Evolutionary conservation across 129 eudicot species (phyloP), one percentile per base, ranked within the genome.

Genomic region (Tagetes erecta): DNA sequence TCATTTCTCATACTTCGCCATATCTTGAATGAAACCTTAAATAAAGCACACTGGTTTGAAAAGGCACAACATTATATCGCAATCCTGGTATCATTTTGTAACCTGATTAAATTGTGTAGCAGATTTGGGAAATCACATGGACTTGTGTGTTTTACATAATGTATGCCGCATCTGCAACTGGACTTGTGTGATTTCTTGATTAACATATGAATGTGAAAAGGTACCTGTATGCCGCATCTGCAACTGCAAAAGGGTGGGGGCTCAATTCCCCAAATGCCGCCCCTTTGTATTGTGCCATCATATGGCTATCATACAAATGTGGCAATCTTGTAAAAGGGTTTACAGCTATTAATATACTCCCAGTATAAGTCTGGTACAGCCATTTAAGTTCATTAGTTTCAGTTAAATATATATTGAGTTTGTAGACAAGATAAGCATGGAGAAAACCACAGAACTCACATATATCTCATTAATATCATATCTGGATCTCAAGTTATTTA

Each of bases 211-310:
- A 62, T 27, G 42, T 65, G 63, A 56, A 73, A 63, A 6, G 11
- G 37, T 81, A 87, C 98, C 98, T 84, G 88, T 94, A 94, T 57
- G 98, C 92, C 44, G 96, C 96, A 90, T 94, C 98, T 65, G 98
- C 98, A 83, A 94, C 95, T 78, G 98, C 98, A 81, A 90, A 94
- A 44, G 98, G 98, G 51, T 94, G 98, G 30, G 98, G 98, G 72
- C 98, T 94, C 63, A 94, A 84, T 77, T 94, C 98, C 76, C 98
- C 98, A 72, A 94, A 89, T 40, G 85, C 82, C 44, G 96, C 96
- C 71, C 96, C 98, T 83, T 94, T 94, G 80, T 94, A 94, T 56
- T 94, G 96, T 40, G 88, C 89, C 98, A 94, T 94, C 98, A 94
- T 94, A 85, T 90, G 97, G 84, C 85, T 86, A 83, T 94, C 97